phyloP scores from a whole-genome alignment of 139 green algal genomes.

The Ettlia oleoabundans region DNA sequence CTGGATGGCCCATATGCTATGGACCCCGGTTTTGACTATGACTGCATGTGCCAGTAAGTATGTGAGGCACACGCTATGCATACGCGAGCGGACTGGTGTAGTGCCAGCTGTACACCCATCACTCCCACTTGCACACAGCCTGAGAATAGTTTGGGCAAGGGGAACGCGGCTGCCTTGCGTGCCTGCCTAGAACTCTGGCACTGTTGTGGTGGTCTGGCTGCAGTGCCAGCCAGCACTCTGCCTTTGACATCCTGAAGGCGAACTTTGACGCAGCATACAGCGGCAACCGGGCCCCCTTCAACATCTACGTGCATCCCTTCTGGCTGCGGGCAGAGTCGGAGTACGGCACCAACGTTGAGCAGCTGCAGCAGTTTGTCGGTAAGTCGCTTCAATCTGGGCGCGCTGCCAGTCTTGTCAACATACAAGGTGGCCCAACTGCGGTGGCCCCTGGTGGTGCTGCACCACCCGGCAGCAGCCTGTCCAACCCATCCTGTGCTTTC shows the following conservation, averaged over 20 bases:
- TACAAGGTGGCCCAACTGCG: too few species aligned
- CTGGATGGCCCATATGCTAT: conserved; percentile 13
- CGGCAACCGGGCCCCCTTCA: conserved; percentile 34
- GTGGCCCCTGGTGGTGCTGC: too few species aligned
- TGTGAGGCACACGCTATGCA: not conserved
- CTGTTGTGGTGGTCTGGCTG: too few species aligned
- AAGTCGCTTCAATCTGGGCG: too few species aligned
- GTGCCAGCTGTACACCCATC: too few species aligned
- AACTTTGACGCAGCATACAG: conserved; percentile 25
- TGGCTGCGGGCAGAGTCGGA: conserved; percentile 1
- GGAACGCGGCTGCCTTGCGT: too few species aligned
- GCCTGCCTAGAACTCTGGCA: too few species aligned
- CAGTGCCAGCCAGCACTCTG: not conserved
- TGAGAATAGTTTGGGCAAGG: too few species aligned
- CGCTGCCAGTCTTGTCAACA: too few species aligned
- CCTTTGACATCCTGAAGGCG: not conserved
- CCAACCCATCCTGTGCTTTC: too few species aligned
- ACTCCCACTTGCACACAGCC: too few species aligned
- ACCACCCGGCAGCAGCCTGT: too few species aligned
- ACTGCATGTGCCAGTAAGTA: conserved; percentile 12
- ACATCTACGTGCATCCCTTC: conserved; percentile 25
- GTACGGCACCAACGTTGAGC: not conserved
- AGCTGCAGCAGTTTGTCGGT: conserved; percentile 19
- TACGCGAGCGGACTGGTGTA: not conserved
- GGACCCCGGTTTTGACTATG: conserved; percentile 15